These are phyloP conservation scores for Claviceps paspali DNA, from an alignment of 2,329 filamentous ascomycete species.

Conservation along the genomic window DNA sequence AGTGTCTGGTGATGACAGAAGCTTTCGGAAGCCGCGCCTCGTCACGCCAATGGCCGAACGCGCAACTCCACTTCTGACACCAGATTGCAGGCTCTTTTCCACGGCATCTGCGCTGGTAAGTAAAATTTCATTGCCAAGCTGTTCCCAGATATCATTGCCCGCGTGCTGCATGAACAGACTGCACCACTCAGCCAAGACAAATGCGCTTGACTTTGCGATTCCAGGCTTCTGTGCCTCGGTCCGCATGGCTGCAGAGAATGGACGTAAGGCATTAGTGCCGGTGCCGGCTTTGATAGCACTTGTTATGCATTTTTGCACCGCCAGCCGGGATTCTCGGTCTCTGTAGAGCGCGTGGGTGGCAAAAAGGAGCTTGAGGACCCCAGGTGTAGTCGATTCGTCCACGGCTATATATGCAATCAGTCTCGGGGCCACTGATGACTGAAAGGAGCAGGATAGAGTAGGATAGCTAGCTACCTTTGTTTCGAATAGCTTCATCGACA, in stretches of 20 bases:
- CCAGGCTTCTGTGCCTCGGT: constrained; percentile 60
- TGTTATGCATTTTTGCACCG: constrained; percentile 66
- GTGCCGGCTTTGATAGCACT: constrained; percentile 45
- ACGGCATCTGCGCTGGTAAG: constrained; percentile 56
- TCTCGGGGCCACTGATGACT: no score
- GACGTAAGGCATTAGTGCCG: constrained; percentile 40
- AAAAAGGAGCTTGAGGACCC: constrained; percentile 60
- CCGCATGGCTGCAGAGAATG: constrained; percentile 52
- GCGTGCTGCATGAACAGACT: constrained; percentile 62
- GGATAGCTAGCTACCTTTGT: constrained; percentile 3
- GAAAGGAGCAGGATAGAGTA: no score
- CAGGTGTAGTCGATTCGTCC: constrained; percentile 31
- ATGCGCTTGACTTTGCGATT: constrained; percentile 66
- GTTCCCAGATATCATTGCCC: constrained; percentile 45
- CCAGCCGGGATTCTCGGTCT: constrained; percentile 70
- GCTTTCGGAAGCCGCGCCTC: constrained; percentile 61
- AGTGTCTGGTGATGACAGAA: constrained; percentile 44
- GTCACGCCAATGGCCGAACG: constrained; percentile 64
- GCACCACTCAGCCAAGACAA: constrained; percentile 85
- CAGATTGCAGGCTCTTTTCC: constrained; percentile 60
- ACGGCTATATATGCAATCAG: constrained; percentile 19
- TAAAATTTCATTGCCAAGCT: constrained; percentile 50
- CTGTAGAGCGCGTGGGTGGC: constrained; percentile 75
- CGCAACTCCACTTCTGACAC: constrained; percentile 47
- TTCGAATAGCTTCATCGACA: constrained; percentile 39